phyloP scores from a whole-genome alignment of 352 stramenopile species.

The Globisporangium barbulae region DNA sequence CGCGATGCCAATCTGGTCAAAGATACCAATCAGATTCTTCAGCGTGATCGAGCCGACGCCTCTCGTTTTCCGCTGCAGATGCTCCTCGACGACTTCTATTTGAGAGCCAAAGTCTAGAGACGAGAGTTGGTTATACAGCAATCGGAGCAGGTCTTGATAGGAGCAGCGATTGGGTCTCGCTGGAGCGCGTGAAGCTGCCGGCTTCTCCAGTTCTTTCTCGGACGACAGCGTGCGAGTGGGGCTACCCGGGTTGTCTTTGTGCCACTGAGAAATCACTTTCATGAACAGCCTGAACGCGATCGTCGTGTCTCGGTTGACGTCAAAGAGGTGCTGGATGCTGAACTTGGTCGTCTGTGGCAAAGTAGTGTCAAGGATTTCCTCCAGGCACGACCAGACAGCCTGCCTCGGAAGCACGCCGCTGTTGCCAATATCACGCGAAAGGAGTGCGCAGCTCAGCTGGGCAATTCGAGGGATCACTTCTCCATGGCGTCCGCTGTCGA shows the following conservation, averaged over 20 bases:
- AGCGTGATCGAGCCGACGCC: conserved; percentile 30
- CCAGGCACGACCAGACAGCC: conserved; percentile 30
- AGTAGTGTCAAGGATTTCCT: conserved; percentile 25
- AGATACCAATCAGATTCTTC: conserved; percentile 36
- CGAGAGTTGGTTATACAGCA: conserved; percentile 63
- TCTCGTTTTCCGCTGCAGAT: conserved; percentile 31
- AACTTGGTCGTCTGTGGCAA: conserved; percentile 30
- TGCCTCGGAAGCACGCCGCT: conserved; percentile 27
- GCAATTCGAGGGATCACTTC: conserved; percentile 37
- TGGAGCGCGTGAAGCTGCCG: conserved; percentile 2
- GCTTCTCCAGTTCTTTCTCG: neutral
- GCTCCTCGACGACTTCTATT: conserved; percentile 60
- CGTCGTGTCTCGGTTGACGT: conserved; percentile 48
- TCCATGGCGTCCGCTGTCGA: conserved; percentile 13
- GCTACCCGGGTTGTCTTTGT: neutral
- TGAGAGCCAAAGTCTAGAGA: conserved; percentile 68
- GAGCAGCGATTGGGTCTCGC: neutral
- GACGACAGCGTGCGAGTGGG: neutral
- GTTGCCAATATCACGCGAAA: conserved; percentile 26
- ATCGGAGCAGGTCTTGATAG: conserved; percentile 34
- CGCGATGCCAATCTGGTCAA: conserved; percentile 53
- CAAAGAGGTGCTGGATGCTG: conserved; percentile 64
- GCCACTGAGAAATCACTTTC: conserved; percentile 67
- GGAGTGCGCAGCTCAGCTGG: conserved; percentile 43
- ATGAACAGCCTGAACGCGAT: conserved; percentile 77